Evolutionary conservation across 495 filamentous ascomycete genomes (phyloP).

Genomic region (Xylaria telfairii): DNA sequence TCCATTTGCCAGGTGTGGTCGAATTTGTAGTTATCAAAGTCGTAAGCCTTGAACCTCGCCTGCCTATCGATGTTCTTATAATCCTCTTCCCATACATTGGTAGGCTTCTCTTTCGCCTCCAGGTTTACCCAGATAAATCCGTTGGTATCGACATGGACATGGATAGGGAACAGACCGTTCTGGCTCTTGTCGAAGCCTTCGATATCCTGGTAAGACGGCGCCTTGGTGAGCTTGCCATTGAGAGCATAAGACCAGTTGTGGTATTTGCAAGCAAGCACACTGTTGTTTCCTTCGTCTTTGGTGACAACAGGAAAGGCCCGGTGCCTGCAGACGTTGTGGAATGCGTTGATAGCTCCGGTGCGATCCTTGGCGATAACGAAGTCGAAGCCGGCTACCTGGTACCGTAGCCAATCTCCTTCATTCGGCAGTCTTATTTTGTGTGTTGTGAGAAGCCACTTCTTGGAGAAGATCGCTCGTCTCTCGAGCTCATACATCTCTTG

Average conservation of each 20-base stretch:
- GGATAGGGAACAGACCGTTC: constrained; percentile 58
- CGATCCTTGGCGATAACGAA: constrained; percentile 59
- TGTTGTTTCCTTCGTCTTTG: constrained; percentile 52
- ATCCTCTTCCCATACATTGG: constrained; percentile 51
- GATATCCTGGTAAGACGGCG: constrained; percentile 61
- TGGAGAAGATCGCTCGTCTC: constrained; percentile 59
- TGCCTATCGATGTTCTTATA: constrained; percentile 48
- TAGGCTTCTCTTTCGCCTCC: constrained; percentile 48
- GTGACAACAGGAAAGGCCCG: constrained; percentile 63
- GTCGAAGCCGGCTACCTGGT: constrained; percentile 54
- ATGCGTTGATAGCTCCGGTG: constrained; percentile 58
- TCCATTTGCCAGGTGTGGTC: constrained; percentile 56
- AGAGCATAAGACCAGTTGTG: constrained; percentile 69
- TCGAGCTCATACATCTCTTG: constrained; percentile 60
- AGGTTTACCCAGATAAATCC: constrained; percentile 62
- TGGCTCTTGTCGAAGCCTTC: constrained; percentile 60
- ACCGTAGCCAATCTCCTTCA: constrained; percentile 57
- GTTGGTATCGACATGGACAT: constrained; percentile 52
- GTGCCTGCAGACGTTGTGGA: constrained; percentile 66
- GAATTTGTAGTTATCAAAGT: constrained; percentile 55
- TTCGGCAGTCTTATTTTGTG: constrained; percentile 54
- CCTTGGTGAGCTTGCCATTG: constrained; percentile 62
- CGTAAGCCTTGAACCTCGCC: constrained; percentile 43
- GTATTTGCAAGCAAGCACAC: constrained; percentile 63
- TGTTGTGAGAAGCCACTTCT: constrained; percentile 61